Percentiles rank a stretch among this genome's conserved stretches.
Evolutionary conservation across 169 alveolate genomes (phyloP).

Genomic region (Condylostoma magnum): DNA sequence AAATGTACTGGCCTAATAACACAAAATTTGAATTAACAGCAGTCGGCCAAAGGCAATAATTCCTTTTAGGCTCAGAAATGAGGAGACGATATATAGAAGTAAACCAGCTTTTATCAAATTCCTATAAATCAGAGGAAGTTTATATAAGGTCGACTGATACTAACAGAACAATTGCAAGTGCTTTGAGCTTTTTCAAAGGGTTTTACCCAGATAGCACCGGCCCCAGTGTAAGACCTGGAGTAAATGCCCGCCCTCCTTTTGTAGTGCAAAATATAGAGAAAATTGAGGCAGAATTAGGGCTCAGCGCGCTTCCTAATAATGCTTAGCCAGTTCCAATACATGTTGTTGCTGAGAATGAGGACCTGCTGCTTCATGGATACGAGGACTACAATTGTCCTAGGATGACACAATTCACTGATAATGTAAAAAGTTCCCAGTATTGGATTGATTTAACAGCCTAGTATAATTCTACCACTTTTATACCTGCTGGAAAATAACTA

Average conservation of each 20-base stretch:
- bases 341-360: neutral
- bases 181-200: conserved; percentile 41
- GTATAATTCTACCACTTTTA: neutral
- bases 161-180: conserved; percentile 62
- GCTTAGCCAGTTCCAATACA: conserved; percentile 17
- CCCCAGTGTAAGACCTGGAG: neutral
- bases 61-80: conserved; percentile 29
- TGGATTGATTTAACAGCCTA: neutral
- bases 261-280: neutral
- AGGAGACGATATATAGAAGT: conserved; percentile 23
- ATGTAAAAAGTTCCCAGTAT: neutral
- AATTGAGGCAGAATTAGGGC: neutral
- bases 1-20: neutral
- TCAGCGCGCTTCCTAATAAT: conserved; percentile 19
- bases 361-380: conserved; percentile 11
- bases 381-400: neutral
- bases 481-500: neutral
- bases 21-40: conserved; percentile 32
- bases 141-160: conserved; percentile 49
- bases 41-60: conserved; percentile 37
- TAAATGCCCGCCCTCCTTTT: conserved; percentile 18
- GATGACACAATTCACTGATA: neutral
- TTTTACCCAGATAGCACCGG: conserved; percentile 29
- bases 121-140: conserved; percentile 51
- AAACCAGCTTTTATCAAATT: neutral